Evolutionary conservation across 495 filamentous ascomycete genomes (phyloP).

Genomic region (Acidiella bohemica): DNA sequence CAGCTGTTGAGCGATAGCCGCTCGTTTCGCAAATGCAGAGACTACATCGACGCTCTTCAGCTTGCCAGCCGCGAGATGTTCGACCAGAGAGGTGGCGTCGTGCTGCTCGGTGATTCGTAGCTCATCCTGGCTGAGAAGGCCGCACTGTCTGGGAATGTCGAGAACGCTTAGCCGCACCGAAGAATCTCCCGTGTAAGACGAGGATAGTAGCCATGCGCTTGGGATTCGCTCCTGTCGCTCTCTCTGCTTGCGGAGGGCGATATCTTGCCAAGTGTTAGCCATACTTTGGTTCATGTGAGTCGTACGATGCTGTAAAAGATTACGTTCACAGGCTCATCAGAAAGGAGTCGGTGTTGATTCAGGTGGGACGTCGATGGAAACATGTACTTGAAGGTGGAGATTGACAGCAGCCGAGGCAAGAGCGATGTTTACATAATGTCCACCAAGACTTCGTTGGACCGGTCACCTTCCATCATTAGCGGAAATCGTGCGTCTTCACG

Average conservation of each 20-base stretch:
- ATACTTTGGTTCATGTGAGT: too few relatives aligned
- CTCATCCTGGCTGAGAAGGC: constrained; percentile 39
- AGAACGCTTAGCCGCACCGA: constrained; percentile 17
- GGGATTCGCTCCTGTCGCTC: constrained; percentile 27
- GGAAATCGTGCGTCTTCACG: too few relatives aligned
- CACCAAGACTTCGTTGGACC: too few relatives aligned
- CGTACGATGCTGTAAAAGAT: too few relatives aligned
- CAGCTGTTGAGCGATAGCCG: constrained; percentile 30
- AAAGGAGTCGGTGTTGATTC: too few relatives aligned
- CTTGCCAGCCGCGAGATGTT: constrained; percentile 34
- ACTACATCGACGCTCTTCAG: constrained; percentile 43
- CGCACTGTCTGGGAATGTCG: constrained; percentile 24
- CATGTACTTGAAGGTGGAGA: too few relatives aligned
- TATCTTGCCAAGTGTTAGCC: constrained; percentile 24
- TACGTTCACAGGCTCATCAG: too few relatives aligned
- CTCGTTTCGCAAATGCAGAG: constrained; percentile 46
- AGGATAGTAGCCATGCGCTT: constrained; percentile 23
- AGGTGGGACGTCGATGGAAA: too few relatives aligned
- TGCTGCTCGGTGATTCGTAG: constrained; percentile 46
- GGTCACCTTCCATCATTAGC: too few relatives aligned
- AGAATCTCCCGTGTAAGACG: constrained; percentile 1
- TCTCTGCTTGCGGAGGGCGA: constrained; percentile 27
- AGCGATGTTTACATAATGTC: too few relatives aligned
- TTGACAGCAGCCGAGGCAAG: too few relatives aligned
- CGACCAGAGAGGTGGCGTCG: constrained; percentile 38